Evolutionary conservation across 495 filamentous ascomycete species (phyloP).

Genomic region (Xylaria grammica): DNA sequence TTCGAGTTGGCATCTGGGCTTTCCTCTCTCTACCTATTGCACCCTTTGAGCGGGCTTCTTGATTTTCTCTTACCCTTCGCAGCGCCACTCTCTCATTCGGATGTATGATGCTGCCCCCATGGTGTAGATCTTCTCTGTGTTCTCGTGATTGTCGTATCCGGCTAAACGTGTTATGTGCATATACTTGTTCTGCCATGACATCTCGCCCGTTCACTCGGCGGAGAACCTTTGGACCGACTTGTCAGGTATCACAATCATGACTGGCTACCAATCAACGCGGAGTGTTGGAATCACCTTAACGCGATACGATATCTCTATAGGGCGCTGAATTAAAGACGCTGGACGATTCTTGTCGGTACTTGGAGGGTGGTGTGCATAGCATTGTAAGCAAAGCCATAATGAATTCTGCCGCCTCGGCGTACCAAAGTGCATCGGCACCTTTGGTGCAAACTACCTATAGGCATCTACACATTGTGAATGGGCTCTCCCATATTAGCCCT

Average conservation of each 20-base stretch:
- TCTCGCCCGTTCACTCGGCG: background rate
- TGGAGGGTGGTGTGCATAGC: too few relatives aligned
- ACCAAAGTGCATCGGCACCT: too few relatives aligned
- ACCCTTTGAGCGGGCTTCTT: background rate
- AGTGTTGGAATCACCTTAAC: background rate
- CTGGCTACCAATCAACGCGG: background rate
- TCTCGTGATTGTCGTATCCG: background rate
- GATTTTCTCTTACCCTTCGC: background rate
- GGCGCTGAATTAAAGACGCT: too few relatives aligned
- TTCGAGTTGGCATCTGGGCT: background rate
- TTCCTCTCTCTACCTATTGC: background rate
- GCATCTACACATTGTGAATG: too few relatives aligned
- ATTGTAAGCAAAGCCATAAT: too few relatives aligned
- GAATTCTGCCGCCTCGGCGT: too few relatives aligned
- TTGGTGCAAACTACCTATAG: too few relatives aligned
- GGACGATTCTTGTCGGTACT: too few relatives aligned
- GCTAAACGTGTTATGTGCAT: background rate
- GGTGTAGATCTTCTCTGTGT: background rate
- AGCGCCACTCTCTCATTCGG: background rate
- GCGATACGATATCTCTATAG: too few relatives aligned
- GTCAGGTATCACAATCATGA: conserved; percentile 1
- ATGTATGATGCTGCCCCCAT: background rate
- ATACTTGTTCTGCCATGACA: background rate
- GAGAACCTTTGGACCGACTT: background rate
- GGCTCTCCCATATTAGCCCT: too few relatives aligned